Evolutionary conservation across 331 rosid species (phyloP).

Genomic region (Arachis monticola): DNA sequence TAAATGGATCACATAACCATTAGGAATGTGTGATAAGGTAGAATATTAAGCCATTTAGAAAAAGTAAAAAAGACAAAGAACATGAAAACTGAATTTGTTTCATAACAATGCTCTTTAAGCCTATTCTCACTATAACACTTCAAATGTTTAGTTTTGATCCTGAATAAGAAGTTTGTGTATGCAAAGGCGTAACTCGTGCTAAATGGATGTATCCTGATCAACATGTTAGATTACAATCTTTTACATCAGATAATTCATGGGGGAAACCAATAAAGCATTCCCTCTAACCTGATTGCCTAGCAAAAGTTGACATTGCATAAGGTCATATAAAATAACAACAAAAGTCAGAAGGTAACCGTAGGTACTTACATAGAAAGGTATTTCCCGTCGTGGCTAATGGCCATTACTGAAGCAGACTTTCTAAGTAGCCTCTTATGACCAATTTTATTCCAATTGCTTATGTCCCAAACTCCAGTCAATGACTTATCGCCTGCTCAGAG

Average conservation of each 20-base stretch:
- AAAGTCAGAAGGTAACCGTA: slow-evolving; percentile 28
- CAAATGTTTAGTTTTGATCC: neutral
- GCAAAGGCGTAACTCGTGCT: neutral
- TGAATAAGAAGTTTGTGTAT: neutral
- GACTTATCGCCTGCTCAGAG: slow-evolving; percentile 64
- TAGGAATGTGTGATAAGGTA: neutral
- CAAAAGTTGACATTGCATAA: slow-evolving; percentile 12
- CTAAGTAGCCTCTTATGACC: slow-evolving; percentile 86
- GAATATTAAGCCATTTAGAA: too few relatives aligned
- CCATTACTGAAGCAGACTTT: slow-evolving; percentile 86
- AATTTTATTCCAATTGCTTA: slow-evolving; percentile 88
- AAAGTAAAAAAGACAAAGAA: too few relatives aligned
- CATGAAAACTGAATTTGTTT: too few relatives aligned
- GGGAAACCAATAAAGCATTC: neutral
- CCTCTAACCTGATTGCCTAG: neutral
- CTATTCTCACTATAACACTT: neutral
- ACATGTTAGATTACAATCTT: slow-evolving; percentile 1
- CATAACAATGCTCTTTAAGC: neutral
- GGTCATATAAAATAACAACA: slow-evolving; percentile 6
- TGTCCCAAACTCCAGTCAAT: slow-evolving; percentile 84
- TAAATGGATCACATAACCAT: neutral
- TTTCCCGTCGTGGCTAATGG: slow-evolving; percentile 93
- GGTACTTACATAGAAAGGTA: slow-evolving; percentile 91
- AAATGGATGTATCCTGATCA: neutral
- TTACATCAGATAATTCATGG: neutral